phyloP scores from a whole-genome alignment of 768 basidiomycete species.

The Suillus variegatus region DNA sequence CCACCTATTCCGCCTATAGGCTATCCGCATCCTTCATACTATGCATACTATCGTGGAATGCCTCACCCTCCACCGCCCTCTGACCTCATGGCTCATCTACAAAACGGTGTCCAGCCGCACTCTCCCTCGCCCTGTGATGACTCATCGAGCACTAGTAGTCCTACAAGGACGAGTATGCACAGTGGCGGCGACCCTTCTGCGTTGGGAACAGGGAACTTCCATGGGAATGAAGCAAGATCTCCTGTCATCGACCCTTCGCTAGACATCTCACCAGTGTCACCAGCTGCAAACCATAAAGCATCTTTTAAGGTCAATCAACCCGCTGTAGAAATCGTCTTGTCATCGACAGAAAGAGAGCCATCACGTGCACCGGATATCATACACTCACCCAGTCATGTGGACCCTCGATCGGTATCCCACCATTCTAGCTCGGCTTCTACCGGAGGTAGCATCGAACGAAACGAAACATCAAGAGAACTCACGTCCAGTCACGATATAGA shows the following conservation, averaged over 20 bases:
- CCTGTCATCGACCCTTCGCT: conserved; percentile 42
- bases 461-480: conserved; percentile 17
- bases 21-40: conserved; percentile 36
- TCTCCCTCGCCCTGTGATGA: conserved; percentile 18
- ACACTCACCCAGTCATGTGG: conserved; percentile 9
- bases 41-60: conserved; percentile 50
- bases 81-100: conserved; percentile 19
- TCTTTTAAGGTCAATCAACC: conserved; percentile 26
- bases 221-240: conserved; percentile 14
- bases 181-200: conserved; percentile 26
- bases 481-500: conserved; percentile 19
- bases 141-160: conserved; percentile 29
- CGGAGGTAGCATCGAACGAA: conserved; percentile 17
- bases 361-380: conserved; percentile 11
- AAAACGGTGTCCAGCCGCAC: conserved; percentile 27
- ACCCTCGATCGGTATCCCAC: conserved; percentile 13
- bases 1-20: conserved; percentile 34
- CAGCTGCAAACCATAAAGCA: conserved; percentile 15
- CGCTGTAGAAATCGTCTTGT: conserved; percentile 37
- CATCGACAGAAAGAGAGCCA: conserved; percentile 34
- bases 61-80: conserved; percentile 26
- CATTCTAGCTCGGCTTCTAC: conserved; percentile 12
- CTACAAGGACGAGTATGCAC: conserved; percentile 17
- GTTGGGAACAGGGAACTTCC: conserved; percentile 12
- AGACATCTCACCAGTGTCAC: conserved; percentile 25